Evolutionary conservation across 2,329 filamentous ascomycete species (phyloP).

Genomic region (Trichoderma oligosporum): DNA sequence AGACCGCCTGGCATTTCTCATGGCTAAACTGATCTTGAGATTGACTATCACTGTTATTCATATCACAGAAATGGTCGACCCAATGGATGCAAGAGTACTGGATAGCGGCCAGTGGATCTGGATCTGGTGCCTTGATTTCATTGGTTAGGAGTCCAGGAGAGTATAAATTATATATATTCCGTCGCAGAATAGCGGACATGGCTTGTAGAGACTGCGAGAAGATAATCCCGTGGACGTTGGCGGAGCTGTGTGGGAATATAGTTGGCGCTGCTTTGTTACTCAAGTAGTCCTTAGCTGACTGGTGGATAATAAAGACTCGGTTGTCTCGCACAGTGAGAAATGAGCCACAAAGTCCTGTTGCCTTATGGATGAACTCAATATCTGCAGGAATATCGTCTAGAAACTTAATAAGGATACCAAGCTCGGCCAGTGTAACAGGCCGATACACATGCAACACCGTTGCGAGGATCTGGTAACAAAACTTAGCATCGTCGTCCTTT

Average conservation of each 20-base stretch:
- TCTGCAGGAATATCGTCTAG: too few species aligned
- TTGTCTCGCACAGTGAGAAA: background rate
- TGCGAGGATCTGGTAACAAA: background rate
- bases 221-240: background rate
- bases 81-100: conserved; percentile 20
- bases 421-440: background rate
- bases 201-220: background rate
- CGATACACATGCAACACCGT: background rate
- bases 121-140: conserved; percentile 10
- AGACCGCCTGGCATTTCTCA: background rate
- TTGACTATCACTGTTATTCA: background rate
- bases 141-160: conserved; percentile 9
- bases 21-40: background rate
- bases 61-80: conserved; percentile 18
- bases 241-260: conserved; percentile 30
- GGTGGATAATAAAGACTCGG: background rate
- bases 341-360: background rate
- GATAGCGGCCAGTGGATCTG: conserved; percentile 17
- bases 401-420: background rate
- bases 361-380: background rate
- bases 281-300: conserved; percentile 17
- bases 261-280: background rate
- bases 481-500: too few species aligned
- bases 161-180: conserved; percentile 29
- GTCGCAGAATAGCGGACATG: background rate